These are phyloP conservation scores for Kodamaea kaohsiungensis DNA, from an alignment of 805 yeast species.

Conservation along the genomic window DNA sequence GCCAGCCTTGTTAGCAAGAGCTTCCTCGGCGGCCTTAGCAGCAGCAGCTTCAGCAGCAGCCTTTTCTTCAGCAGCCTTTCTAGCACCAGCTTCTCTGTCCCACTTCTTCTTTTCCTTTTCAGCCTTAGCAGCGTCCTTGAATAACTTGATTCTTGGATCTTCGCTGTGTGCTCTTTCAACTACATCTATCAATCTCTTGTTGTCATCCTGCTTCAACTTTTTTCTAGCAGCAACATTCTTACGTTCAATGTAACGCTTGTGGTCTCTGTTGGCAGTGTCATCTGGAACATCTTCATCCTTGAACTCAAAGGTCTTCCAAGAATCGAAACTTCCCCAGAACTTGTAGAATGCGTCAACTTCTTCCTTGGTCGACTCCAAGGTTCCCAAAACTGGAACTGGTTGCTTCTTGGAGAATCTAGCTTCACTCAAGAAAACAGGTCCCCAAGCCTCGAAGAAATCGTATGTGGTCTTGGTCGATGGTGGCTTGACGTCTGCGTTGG, in stretches of 20 bases:
- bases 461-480: slow-evolving; percentile 66
- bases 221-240: slow-evolving; percentile 95
- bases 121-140: slow-evolving; percentile 92
- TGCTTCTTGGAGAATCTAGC: slow-evolving; percentile 88
- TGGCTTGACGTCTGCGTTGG: slow-evolving; percentile 78
- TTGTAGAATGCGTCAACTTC: slow-evolving; percentile 87
- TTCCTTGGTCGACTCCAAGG: slow-evolving; percentile 61
- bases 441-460: slow-evolving; percentile 92
- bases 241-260: slow-evolving; percentile 97
- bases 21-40: slow-evolving; percentile 73
- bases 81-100: slow-evolving; percentile 97
- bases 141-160: slow-evolving; percentile 92
- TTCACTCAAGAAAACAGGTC: slow-evolving; percentile 87
- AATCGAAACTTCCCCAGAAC: slow-evolving; percentile 92
- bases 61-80: slow-evolving; percentile 92
- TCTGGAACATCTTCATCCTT: slow-evolving; percentile 99
- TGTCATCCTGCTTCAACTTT: slow-evolving; percentile 97
- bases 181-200: slow-evolving; percentile 79
- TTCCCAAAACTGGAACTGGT: slow-evolving; percentile 86
- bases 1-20: slow-evolving; percentile 57
- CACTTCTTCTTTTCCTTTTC: slow-evolving; percentile 94
- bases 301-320: slow-evolving; percentile 98
- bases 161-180: slow-evolving; percentile 86
- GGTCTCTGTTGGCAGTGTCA: slow-evolving; percentile 98
- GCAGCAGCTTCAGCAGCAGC: slow-evolving; percentile 86